Percentiles rank a stretch among this genome's conserved stretches.
These are phyloP conservation scores for Fusarium sp. DNA, from an alignment of 2,329 filamentous ascomycete genomes.

Conservation along the genomic window DNA sequence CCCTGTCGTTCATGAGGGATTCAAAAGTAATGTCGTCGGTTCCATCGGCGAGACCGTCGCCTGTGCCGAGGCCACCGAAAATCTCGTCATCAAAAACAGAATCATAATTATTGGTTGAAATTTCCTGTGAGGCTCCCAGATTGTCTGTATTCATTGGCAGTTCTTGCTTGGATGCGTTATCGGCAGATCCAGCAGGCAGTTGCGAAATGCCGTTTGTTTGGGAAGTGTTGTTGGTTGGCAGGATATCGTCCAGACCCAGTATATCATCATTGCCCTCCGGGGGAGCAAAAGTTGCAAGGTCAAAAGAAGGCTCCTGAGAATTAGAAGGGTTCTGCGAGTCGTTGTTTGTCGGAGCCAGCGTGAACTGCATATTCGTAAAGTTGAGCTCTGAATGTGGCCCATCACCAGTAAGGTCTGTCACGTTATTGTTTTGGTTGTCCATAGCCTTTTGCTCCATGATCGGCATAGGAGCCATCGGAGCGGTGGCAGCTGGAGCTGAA, in stretches of 20 bases:
- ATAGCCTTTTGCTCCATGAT: slow-evolving; percentile 39
- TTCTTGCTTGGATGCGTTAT: slow-evolving; percentile 22
- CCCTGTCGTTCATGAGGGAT: slow-evolving; percentile 57
- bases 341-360: slow-evolving; percentile 56
- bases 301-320: slow-evolving; percentile 54
- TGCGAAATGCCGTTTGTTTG: slow-evolving; percentile 18
- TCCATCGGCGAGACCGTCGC: slow-evolving; percentile 47
- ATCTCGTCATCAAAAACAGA: slow-evolving; percentile 56
- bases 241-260: slow-evolving; percentile 44
- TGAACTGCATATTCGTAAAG: slow-evolving; percentile 68
- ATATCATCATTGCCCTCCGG: slow-evolving; percentile 46
- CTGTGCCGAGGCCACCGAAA: slow-evolving; percentile 49
- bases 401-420: slow-evolving; percentile 29
- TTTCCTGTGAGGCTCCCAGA: slow-evolving; percentile 14
- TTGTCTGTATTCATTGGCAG: not conserved
- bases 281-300: slow-evolving; percentile 55
- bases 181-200: slow-evolving; percentile 15
- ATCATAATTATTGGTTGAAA: slow-evolving; percentile 41
- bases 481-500: slow-evolving; percentile 11
- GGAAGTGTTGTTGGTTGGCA: slow-evolving; percentile 39
- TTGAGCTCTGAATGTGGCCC: slow-evolving; percentile 52
- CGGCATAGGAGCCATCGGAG: slow-evolving; percentile 42
- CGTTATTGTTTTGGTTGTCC: slow-evolving; percentile 32
- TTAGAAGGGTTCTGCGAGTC: slow-evolving; percentile 38
- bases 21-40: slow-evolving; percentile 57